Conservation (phyloP, 2,329 filamentous ascomycete genomes). For the Fusarium anguioides region DNA sequence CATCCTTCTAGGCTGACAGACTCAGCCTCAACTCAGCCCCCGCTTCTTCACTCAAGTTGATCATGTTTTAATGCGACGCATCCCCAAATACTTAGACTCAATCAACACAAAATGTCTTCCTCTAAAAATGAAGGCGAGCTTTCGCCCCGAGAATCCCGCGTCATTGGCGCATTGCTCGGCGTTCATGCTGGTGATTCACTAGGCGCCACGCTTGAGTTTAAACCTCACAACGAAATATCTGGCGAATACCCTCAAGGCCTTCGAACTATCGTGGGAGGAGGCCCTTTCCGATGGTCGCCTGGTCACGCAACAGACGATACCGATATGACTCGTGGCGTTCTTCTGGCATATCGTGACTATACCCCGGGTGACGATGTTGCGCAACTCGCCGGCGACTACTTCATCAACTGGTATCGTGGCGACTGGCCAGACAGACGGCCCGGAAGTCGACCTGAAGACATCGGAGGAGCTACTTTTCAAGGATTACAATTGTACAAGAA, state of each 20-base stretch:
- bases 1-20: background rate
- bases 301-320: constrained; percentile 62
- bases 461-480: constrained; percentile 53
- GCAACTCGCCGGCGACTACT: constrained; percentile 51
- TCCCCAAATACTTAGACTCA: background rate
- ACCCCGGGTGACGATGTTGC: constrained; percentile 45
- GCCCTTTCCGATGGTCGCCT: constrained; percentile 54
- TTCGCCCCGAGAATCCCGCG: constrained; percentile 43
- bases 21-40: constrained; percentile 2
- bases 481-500: constrained; percentile 49
- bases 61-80: background rate
- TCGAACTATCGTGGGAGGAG: constrained; percentile 58
- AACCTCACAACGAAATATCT: constrained; percentile 49
- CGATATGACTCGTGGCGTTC: constrained; percentile 58
- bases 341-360: constrained; percentile 55
- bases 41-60: background rate
- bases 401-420: constrained; percentile 56
- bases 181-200: constrained; percentile 61
- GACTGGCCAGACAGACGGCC: constrained; percentile 55
- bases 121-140: background rate
- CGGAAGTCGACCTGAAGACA: constrained; percentile 51
- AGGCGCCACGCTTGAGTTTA: constrained; percentile 59
- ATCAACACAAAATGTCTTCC: background rate
- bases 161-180: constrained; percentile 58
- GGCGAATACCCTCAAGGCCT: constrained; percentile 52